Evolutionary conservation across 2,329 filamentous ascomycete genomes (phyloP).

Genomic region (Xylariaceae sp.): DNA sequence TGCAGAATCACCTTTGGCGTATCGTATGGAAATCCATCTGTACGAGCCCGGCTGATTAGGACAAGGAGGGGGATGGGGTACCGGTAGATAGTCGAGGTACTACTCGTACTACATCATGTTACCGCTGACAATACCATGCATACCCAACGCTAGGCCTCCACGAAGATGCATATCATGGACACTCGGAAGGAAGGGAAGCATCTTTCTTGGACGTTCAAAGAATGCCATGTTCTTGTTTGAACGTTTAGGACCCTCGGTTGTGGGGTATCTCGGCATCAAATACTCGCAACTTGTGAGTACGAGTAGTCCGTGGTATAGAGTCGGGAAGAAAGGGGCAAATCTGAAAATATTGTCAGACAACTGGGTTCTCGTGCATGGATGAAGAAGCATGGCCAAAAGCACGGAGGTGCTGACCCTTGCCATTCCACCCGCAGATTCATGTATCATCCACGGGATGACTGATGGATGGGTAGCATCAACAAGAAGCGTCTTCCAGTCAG

Average conservation of each 20-base stretch:
- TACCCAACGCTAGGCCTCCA: constrained; percentile 14
- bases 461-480: constrained; percentile 19
- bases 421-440: background rate
- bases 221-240: background rate
- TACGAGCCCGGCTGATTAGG: constrained; percentile 14
- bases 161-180: constrained; percentile 10
- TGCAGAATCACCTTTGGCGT: too few relatives aligned
- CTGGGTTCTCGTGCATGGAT: constrained; percentile 6
- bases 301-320: background rate
- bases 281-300: background rate
- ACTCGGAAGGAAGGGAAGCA: constrained; percentile 1
- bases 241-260: background rate
- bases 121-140: background rate
- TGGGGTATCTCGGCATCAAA: background rate
- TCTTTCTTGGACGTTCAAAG: background rate
- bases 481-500: constrained; percentile 7
- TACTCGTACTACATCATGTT: constrained; percentile 10
- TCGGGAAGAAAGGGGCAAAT: background rate
- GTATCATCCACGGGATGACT: background rate
- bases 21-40: background rate
- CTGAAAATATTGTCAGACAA: background rate
- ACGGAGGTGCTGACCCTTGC: constrained; percentile 6
- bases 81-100: constrained; percentile 9
- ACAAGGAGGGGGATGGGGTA: constrained; percentile 8
- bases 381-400: background rate